Percentiles rank a stretch among this genome's conserved stretches.
These are phyloP conservation scores for Chlamydomonas reinhardtii DNA, from an alignment of 163 green algal species.

Conservation along the genomic window DNA sequence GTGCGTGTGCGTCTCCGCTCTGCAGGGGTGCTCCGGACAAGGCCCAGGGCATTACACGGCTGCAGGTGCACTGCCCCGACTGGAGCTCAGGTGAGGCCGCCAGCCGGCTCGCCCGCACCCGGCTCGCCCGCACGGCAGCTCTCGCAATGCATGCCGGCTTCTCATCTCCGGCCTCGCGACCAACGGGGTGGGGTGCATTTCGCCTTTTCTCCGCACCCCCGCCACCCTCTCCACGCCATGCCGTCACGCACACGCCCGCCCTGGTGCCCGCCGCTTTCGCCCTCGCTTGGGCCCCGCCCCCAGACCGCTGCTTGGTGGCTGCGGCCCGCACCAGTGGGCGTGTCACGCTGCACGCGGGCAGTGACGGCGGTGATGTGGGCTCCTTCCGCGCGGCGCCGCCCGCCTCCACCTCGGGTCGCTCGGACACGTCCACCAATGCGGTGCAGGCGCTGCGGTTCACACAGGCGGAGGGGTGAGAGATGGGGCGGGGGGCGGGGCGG, in stretches of 20 bases:
- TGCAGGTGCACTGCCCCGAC: constrained; percentile 26
- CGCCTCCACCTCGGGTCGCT: constrained; percentile 21
- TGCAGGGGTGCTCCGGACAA: constrained; percentile 31
- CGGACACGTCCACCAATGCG: constrained; percentile 1
- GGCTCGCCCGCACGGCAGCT: no score
- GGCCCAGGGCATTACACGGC: constrained; percentile 19
- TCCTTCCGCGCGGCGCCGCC: constrained; percentile 39
- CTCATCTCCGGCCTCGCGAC: no score
- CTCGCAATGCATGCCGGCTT: no score
- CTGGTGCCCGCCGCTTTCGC: background rate
- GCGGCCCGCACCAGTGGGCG: constrained; percentile 10
- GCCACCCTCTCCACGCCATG: no score
- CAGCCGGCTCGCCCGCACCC: no score
- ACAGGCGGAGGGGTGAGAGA: background rate
- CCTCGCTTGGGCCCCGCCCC: no score
- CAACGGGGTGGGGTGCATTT: no score
- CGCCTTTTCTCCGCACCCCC: no score
- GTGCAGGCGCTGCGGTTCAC: constrained; percentile 9
- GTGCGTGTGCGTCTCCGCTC: no score
- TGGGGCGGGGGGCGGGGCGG: background rate
- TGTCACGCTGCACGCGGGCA: constrained; percentile 16
- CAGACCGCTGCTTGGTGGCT: constrained; percentile 8
- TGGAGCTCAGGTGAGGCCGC: constrained; percentile 7
- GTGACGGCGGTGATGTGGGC: background rate
- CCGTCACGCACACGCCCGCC: background rate